Conservation (phyloP, 2,329 filamentous ascomycete species). For the Rhytidhysteron rufulum region DNA sequence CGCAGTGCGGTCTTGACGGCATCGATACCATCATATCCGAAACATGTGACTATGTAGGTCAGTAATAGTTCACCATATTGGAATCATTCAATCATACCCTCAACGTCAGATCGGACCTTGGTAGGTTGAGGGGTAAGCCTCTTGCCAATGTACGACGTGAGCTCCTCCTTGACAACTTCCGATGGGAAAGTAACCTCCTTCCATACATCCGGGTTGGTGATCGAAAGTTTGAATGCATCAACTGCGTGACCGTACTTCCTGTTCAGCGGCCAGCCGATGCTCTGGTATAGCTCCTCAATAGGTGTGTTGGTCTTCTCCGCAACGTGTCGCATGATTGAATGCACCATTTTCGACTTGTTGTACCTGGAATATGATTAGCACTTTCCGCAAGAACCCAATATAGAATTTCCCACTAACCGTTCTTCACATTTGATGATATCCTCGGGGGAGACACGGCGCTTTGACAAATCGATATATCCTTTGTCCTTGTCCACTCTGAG, state of each 20-base stretch:
- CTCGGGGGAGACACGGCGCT: conserved; percentile 94
- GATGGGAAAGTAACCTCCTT: conserved; percentile 85
- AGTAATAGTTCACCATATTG: conserved; percentile 50
- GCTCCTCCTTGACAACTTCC: conserved; percentile 79
- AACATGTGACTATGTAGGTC: conserved; percentile 37
- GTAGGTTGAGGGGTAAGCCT: conserved; percentile 96
- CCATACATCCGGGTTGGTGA: conserved; percentile 98
- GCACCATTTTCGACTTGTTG: conserved; percentile 99
- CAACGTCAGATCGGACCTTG: conserved; percentile 96
- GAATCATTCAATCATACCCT: no score
- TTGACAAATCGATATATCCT: conserved; percentile 98
- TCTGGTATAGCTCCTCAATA: conserved; percentile 93
- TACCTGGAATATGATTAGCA: conserved; percentile 46
- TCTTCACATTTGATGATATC: conserved; percentile 99
- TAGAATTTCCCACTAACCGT: conserved; percentile 52
- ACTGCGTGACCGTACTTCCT: conserved; percentile 95
- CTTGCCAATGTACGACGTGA: conserved; percentile 95
- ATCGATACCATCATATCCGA: conserved; percentile 94
- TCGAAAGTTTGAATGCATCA: conserved; percentile 98
- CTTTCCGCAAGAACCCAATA: neutral
- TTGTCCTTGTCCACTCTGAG: conserved; percentile 99
- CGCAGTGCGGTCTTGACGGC: conserved; percentile 92
- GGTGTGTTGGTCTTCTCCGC: conserved; percentile 93
- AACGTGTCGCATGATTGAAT: conserved; percentile 98
- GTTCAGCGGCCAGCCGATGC: conserved; percentile 94